Percentiles rank a stretch among this genome's conserved stretches.
phyloP scores from a whole-genome alignment of 225 moss, liverwort and hornwort genomes.

The Polytrichum commune region DNA sequence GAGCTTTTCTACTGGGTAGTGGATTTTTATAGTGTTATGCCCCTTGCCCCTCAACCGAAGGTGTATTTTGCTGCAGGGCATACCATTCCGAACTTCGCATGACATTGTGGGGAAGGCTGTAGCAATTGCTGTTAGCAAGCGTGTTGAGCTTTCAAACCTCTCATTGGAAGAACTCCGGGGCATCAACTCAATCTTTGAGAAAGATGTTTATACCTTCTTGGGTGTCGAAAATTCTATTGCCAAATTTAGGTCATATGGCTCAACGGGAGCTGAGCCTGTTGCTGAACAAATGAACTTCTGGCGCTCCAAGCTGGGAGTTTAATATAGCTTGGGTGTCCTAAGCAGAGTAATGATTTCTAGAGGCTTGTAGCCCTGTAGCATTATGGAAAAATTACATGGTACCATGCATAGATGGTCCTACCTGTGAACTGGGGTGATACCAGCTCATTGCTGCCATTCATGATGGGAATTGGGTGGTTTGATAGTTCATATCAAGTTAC shows the following conservation, averaged over 20 bases:
- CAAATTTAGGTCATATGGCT: slow-evolving; percentile 87
- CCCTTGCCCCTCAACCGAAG: no score
- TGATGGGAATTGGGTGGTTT: no score
- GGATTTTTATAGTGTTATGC: no score
- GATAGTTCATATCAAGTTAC: no score
- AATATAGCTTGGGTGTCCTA: background rate
- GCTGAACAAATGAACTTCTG: slow-evolving; percentile 85
- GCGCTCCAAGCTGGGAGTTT: slow-evolving; percentile 59
- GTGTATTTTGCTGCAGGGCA: slow-evolving; percentile 48
- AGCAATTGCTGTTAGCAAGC: slow-evolving; percentile 74
- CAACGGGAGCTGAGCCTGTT: slow-evolving; percentile 80
- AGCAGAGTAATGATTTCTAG: background rate
- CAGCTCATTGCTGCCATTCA: no score
- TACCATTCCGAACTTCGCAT: slow-evolving; percentile 96
- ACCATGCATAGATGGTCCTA: background rate
- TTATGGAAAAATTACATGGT: background rate
- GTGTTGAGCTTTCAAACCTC: slow-evolving; percentile 66
- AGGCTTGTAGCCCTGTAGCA: background rate
- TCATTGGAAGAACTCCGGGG: slow-evolving; percentile 63
- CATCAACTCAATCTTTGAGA: slow-evolving; percentile 70
- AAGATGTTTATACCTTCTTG: slow-evolving; percentile 84
- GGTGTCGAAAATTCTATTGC: slow-evolving; percentile 85
- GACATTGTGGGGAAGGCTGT: slow-evolving; percentile 95
- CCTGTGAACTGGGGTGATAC: no score
- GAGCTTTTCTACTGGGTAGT: no score